A percentile compares a stretch with the other conserved stretches of the same genome.
Evolutionary conservation across 306 rosid genomes (phyloP).

Genomic region (Pachyrhizus erosus): DNA sequence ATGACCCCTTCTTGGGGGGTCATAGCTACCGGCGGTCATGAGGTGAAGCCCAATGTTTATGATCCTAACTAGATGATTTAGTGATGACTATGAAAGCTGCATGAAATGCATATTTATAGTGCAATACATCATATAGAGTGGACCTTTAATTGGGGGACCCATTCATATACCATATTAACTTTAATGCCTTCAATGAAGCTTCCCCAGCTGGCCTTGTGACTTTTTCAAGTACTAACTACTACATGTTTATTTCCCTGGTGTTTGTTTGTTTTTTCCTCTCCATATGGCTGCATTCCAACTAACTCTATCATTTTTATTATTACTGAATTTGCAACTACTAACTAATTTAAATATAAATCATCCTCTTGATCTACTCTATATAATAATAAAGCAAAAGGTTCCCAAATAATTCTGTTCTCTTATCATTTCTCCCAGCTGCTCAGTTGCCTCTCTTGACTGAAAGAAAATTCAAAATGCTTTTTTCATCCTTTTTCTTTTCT

Average conservation of each 20-base stretch:
- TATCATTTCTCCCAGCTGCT: background rate
- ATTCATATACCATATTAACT: constrained; percentile 33
- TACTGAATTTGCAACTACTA: constrained; percentile 38
- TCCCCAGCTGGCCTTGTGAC: constrained; percentile 43
- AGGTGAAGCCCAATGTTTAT: background rate
- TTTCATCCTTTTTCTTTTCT: background rate
- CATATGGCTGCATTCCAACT: constrained; percentile 9
- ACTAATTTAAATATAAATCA: constrained; percentile 32
- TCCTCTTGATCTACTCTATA: background rate
- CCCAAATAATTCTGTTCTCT: background rate
- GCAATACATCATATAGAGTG: background rate
- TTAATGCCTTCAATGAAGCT: constrained; percentile 34
- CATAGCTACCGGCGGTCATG: constrained; percentile 35
- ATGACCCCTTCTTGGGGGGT: constrained; percentile 67
- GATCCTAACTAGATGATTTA: background rate
- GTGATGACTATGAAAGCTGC: constrained; percentile 10
- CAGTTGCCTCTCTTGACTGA: constrained; percentile 32
- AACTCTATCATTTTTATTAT: background rate
- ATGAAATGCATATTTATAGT: constrained; percentile 44
- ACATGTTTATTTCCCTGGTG: background rate
- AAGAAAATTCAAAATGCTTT: background rate
- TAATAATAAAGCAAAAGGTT: background rate
- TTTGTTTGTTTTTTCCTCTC: background rate
- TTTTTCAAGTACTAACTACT: background rate
- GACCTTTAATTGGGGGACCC: constrained; percentile 41